These are phyloP conservation scores for Termitomyces sp. DNA, from an alignment of 768 basidiomycete genomes.

Conservation along the genomic window DNA sequence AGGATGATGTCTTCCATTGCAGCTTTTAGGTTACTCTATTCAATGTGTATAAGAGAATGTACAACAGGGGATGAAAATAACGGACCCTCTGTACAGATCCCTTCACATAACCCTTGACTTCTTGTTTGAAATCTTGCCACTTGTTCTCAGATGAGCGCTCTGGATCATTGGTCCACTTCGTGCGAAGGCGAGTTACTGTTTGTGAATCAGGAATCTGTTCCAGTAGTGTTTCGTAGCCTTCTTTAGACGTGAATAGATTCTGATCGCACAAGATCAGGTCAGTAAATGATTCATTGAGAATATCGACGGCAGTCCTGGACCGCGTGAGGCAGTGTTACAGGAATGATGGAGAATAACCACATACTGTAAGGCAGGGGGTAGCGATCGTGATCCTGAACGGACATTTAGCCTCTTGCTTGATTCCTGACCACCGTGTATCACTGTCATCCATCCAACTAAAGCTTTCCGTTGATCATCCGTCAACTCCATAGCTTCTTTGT, in stretches of 20 bases:
- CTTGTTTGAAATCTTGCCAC: conserved; percentile 63
- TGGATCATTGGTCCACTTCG: conserved; percentile 56
- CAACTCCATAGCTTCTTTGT: conserved; percentile 80
- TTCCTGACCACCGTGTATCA: conserved; percentile 79
- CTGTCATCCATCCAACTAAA: conserved; percentile 83
- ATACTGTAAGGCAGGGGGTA: conserved; percentile 77
- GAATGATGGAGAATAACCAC: conserved; percentile 21
- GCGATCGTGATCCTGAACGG: conserved; percentile 35
- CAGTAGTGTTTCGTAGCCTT: conserved; percentile 74
- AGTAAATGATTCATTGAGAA: conserved; percentile 55
- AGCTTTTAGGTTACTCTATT: conserved; percentile 30
- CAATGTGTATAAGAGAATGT: conserved; percentile 1
- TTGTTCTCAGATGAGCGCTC: conserved; percentile 59
- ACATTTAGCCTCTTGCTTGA: conserved; percentile 82
- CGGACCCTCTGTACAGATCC: conserved; percentile 30
- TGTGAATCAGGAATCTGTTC: conserved; percentile 67
- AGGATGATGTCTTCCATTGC: conserved; percentile 86
- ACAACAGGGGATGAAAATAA: conserved; percentile 3
- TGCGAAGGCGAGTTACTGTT: conserved; percentile 44
- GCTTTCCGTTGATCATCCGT: conserved; percentile 90
- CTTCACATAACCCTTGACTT: conserved; percentile 30
- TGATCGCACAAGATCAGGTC: conserved; percentile 78
- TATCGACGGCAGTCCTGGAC: conserved; percentile 40
- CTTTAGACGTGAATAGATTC: conserved; percentile 68
- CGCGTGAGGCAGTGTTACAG: neutral